phyloP scores from a whole-genome alignment of 2,329 filamentous ascomycete genomes.

The Botrytis galanthina region DNA sequence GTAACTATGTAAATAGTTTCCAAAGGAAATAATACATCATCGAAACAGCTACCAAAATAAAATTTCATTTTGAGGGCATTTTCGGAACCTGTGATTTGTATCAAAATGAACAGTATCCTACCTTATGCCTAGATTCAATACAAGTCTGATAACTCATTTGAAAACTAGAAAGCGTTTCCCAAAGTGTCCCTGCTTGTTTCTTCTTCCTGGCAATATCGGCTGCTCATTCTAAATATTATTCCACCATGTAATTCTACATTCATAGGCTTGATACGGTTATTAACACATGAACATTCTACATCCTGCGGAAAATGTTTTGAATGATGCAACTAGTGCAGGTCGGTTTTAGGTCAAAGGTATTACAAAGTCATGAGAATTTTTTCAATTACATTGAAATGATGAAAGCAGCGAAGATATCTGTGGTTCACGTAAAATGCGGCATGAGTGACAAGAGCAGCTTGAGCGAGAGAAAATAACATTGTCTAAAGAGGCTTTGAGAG shows the following conservation, averaged over 20 bases:
- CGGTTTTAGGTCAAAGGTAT: background rate
- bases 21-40: no score
- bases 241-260: background rate
- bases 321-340: background rate
- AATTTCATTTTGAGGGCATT: no score
- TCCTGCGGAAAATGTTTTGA: background rate
- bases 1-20: no score
- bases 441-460: background rate
- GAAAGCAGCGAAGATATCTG: background rate
- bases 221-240: background rate
- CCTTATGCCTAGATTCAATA: background rate
- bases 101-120: background rate
- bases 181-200: background rate
- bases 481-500: no score
- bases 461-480: background rate
- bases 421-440: fast-evolving
- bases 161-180: background rate
- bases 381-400: background rate
- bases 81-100: background rate
- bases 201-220: background rate
- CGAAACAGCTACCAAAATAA: no score
- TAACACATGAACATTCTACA: fast-evolving
- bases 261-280: background rate
- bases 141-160: background rate
- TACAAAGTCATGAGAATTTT: fast-evolving